Conservation (phyloP, 257 asterid genomes). For the Salvia miltiorrhiza region DNA sequence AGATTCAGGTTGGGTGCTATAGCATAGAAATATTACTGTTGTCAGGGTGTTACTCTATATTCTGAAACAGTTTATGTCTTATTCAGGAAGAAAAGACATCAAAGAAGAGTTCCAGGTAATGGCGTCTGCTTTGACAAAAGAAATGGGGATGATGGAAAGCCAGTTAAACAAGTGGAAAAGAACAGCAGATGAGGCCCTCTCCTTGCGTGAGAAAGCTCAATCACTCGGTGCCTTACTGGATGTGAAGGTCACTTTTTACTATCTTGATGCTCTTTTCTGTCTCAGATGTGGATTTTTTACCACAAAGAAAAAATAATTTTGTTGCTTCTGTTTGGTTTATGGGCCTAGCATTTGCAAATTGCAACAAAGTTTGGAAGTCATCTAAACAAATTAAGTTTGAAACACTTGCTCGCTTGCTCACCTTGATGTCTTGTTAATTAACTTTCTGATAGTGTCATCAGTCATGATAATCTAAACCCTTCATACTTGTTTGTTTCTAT, state of each 20-base stretch:
- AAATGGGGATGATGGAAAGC: slow-evolving; percentile 79
- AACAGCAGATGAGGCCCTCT: slow-evolving; percentile 79
- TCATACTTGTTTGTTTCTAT: background rate
- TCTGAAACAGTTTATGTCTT: slow-evolving; percentile 18
- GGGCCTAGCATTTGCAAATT: slow-evolving; percentile 15
- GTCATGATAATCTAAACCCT: background rate
- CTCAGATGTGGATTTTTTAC: slow-evolving; percentile 20
- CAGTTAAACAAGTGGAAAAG: slow-evolving; percentile 81
- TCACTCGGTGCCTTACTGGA: slow-evolving; percentile 56
- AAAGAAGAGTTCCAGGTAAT: slow-evolving; percentile 87
- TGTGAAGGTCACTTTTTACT: slow-evolving; percentile 48
- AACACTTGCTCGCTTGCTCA: background rate
- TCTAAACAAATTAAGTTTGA: too few species aligned
- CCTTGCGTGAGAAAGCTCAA: slow-evolving; percentile 68
- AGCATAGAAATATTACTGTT: slow-evolving; percentile 12
- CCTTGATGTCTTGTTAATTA: background rate
- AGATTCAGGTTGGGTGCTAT: slow-evolving; percentile 69
- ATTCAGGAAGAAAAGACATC: slow-evolving; percentile 77
- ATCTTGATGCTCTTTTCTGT: slow-evolving; percentile 1
- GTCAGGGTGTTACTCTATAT: slow-evolving; percentile 16
- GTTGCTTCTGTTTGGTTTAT: slow-evolving; percentile 10
- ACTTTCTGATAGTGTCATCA: background rate
- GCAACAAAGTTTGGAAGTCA: slow-evolving; percentile 8
- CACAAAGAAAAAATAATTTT: background rate
- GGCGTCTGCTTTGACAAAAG: slow-evolving; percentile 89